Evolutionary conservation across 352 stramenopile species (phyloP), one percentile per base, ranked within the genome.

Genomic region (Saprolegnia parasitica): DNA sequence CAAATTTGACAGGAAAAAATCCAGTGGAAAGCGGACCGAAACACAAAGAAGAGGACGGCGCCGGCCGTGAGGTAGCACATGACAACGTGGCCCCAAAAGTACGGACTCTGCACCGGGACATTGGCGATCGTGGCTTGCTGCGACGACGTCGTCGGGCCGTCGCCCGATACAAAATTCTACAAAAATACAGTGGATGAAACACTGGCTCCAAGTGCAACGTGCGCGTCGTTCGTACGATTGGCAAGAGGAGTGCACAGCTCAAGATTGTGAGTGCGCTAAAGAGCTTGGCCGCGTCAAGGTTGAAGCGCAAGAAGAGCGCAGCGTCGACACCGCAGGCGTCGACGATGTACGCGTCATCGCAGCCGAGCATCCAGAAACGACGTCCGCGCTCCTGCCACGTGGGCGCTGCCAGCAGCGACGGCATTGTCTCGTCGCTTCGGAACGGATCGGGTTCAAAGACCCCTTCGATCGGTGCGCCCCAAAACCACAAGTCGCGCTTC

Each of bases 81-180:
- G 18, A 56, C 79, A 6, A 93, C 84, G 58, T 93, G 84, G 13
- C 72, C 74, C 84, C 84, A 93, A 66, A 84, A 86, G 81, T 83
- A 93, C 49, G 86, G 57, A 63, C 84, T 93, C 47, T 80, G 74
- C 0, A 93, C 72, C n/a, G 84, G 84, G 18, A 93, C 84, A 58
- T 93, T 93, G 66, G 83, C 90, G 60, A 90, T 83, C 23, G 84
- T 93, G 23, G 81, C 89, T 56, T 83, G 77, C 75, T 90, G 80
- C 65, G 87, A 93, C 35, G 81, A 86, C 32, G 79, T 68, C 8
- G 76, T 73, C 18, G 73, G 74, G 20, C 75, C 71, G 52, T 78
- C 80, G 23, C 83, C 83, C 24, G 83, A 86, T 18, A 81, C n/a
- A 35, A 83, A 86, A 67, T 93, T 93, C 83, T 92, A 73, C 45